Conservation (phyloP, 2,329 filamentous ascomycete species). For the Fusarium sp. region DNA sequence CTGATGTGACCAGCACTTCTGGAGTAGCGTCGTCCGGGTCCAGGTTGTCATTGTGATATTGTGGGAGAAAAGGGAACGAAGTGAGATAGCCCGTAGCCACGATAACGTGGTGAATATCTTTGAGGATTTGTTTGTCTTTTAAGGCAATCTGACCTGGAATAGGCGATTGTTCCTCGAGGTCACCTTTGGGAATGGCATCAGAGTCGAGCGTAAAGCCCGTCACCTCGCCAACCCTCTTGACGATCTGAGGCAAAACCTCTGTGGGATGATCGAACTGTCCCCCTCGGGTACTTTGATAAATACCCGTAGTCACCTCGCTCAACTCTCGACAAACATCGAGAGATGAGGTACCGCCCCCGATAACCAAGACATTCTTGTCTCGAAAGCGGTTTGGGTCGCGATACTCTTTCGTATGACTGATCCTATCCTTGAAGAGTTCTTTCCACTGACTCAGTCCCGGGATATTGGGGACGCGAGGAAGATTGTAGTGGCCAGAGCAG, state of each 20-base stretch:
- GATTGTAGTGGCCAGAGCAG: constrained; percentile 75
- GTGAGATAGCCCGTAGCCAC: constrained; percentile 78
- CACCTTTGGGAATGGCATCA: constrained; percentile 58
- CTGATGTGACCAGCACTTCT: constrained; percentile 67
- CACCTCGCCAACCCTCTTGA: constrained; percentile 64
- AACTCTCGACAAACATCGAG: constrained; percentile 58
- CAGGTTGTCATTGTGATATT: constrained; percentile 56
- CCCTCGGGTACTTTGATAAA: constrained; percentile 64
- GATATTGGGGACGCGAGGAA: constrained; percentile 71
- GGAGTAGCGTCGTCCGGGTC: constrained; percentile 62
- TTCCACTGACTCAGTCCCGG: constrained; percentile 71
- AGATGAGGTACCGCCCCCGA: constrained; percentile 63
- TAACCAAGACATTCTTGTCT: constrained; percentile 63
- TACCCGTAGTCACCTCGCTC: constrained; percentile 50
- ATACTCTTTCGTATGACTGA: constrained; percentile 80
- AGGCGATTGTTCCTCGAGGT: constrained; percentile 30
- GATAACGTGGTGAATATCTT: constrained; percentile 70
- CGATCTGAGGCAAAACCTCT: constrained; percentile 64
- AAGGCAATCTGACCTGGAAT: constrained; percentile 54
- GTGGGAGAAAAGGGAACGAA: constrained; percentile 71
- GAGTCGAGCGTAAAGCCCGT: constrained; percentile 53
- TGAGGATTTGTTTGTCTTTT: constrained; percentile 64
- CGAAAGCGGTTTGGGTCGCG: constrained; percentile 70
- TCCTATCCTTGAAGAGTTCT: constrained; percentile 59
- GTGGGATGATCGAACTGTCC: constrained; percentile 70